These are phyloP conservation scores for Fusarium tjaetaba DNA, from an alignment of 2,329 filamentous ascomycete genomes.

Conservation along the genomic window DNA sequence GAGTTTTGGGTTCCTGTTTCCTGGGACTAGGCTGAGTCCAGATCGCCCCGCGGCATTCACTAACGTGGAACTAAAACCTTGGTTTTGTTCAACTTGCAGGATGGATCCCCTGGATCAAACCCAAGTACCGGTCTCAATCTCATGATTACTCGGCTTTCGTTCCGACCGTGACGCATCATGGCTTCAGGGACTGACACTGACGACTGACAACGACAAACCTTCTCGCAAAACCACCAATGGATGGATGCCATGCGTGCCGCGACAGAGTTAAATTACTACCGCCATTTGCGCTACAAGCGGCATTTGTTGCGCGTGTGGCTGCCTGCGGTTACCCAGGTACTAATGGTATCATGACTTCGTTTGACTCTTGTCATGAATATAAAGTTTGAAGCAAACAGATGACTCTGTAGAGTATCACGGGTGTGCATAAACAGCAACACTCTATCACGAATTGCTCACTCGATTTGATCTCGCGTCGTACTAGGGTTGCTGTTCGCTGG, in stretches of 20 bases:
- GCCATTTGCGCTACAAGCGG: constrained; percentile 4
- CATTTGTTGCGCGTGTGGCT: not conserved
- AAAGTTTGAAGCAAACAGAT: not conserved
- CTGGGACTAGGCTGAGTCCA: constrained; percentile 23
- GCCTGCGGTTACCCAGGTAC: not conserved
- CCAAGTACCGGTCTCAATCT: constrained; percentile 1
- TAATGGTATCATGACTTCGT: not conserved
- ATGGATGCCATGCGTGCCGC: not conserved
- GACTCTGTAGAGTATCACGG: not conserved
- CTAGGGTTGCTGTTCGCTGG: not conserved
- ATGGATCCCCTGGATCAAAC: not conserved
- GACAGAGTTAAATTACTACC: not conserved
- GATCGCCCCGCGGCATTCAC: constrained; percentile 32
- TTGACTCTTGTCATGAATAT: not conserved
- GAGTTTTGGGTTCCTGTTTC: not conserved
- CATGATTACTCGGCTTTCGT: not conserved
- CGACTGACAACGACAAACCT: not conserved
- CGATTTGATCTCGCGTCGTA: not conserved
- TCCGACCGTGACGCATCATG: not conserved
- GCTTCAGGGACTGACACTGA: not conserved
- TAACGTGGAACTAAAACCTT: constrained; percentile 22
- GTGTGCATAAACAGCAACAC: not conserved
- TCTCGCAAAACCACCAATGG: not conserved
- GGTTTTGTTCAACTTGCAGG: not conserved
- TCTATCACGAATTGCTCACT: not conserved